Base-by-base conservation (phyloP, 257 asterid genomes). In the Solanum lycopersicoides region DNA sequence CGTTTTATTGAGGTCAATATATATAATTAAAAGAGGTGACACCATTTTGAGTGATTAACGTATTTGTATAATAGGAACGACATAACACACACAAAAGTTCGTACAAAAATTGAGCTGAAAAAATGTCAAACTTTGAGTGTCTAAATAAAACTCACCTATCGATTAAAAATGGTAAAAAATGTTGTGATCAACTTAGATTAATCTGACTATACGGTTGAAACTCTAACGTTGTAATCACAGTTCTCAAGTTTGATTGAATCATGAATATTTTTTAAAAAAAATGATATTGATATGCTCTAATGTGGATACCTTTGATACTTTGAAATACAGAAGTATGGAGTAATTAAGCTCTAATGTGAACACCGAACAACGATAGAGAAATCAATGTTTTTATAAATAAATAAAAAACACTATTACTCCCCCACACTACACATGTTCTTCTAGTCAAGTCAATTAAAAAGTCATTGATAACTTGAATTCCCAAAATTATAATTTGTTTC, bases 321-420 rank as follows among this genome's bases (percentile, higher is more conserved):
- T 53, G 10, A 0, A 53, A 53, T 16, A 53, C 0, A 53, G 3
- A 10, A 4, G 0, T 16, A 1, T 2, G 1, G 4, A 53, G n/a
- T 18, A 53, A 53, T 18, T 53, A 53, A 53, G 0, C 63, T 53
- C 63, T 53, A 53, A 53, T 53, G 0, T 10, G 4, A 10, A 18
- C 0, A 53, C 4, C 7, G 2, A 16, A 53, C 63, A 18, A 7
- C 42, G 10, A 39, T 1, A 8, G 11, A 41, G n/a, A 53, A 53
- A 53, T 23, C 10, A 53, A 6, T 53, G 16, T 50, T 50, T 35
- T 35, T 35, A 35, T 32, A 32, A 32, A 32, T 32, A n/a, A 37
- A 37, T 4, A 37, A 7, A 41, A 41, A 53, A 50, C 16, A 53
- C 63, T 53, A 53, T 7, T 18, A 10, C 63, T 18, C 63, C 63